Conservation (phyloP, 2,329 filamentous ascomycete species). For the Penicillium oxalicum region DNA sequence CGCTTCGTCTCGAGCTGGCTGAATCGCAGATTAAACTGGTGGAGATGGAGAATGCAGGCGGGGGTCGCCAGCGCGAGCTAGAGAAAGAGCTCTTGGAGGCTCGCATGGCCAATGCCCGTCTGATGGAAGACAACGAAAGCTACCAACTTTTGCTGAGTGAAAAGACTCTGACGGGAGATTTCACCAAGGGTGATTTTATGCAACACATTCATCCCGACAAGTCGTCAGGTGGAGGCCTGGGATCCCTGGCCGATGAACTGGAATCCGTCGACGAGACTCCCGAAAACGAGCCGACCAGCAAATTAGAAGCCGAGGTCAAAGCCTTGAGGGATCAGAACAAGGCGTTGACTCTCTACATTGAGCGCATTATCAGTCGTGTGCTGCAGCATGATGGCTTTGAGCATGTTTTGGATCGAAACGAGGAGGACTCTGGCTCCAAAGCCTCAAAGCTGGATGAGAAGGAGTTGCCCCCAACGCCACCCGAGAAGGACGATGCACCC, state of each 20-base stretch:
- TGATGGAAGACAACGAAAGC: constrained; percentile 98
- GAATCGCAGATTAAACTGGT: constrained; percentile 94
- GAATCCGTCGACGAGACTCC: constrained; percentile 59
- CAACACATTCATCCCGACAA: constrained; percentile 47
- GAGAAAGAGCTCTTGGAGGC: constrained; percentile 85
- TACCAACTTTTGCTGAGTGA: constrained; percentile 93
- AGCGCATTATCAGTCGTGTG: constrained; percentile 95
- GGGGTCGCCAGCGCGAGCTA: constrained; percentile 80
- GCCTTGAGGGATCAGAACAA: constrained; percentile 90
- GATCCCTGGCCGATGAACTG: constrained; percentile 79
- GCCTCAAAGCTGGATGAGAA: constrained; percentile 53
- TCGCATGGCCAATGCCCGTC: constrained; percentile 87
- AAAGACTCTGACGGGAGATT: constrained; percentile 91
- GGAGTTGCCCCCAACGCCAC: constrained; percentile 72
- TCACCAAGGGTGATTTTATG: constrained; percentile 75
- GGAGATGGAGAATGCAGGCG: constrained; percentile 88
- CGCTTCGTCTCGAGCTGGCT: constrained; percentile 81
- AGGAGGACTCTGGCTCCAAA: constrained; percentile 38
- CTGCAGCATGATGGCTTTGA: constrained; percentile 94
- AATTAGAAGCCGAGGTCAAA: constrained; percentile 74
- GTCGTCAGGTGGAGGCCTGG: constrained; percentile 35
- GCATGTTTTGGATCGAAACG: constrained; percentile 78
- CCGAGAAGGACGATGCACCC: constrained; percentile 46
- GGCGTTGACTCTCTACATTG: constrained; percentile 93
- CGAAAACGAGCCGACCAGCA: constrained; percentile 56